Evolutionary conservation across 2,329 filamentous ascomycete genomes (phyloP), one percentile per base, ranked within the genome.

Genomic region (Sporothrix phasma): DNA sequence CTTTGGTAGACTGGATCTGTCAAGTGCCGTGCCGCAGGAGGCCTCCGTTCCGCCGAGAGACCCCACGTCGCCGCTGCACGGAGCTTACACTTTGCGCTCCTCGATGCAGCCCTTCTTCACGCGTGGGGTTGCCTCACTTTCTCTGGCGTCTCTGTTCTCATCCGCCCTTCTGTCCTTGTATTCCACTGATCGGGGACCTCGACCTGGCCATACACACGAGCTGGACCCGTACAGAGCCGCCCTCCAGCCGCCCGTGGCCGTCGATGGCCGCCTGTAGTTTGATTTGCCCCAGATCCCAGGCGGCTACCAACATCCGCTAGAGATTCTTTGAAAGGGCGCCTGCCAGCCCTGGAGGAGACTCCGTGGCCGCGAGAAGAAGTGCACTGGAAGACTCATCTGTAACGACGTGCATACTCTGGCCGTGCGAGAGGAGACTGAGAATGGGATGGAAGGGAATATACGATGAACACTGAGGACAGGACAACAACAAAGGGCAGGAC

Each of bases 181-280:
- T 17, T 15, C 19, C 0, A 34, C 19, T 2, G n/a, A 39, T 31
- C 29, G 22, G n/a, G 37, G 56, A 29, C 24, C 24, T 46, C 3
- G 41, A 46, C 11, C 24, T 61, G 26, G 39, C 39, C 58, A 46
- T 43, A 41, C 39, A 31, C 54, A 49, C 41, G 45, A 61, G 43
- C 22, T 13, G 2, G 61, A 15, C 47, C 47, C 61, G 34, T 37
- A 31, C 43, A 62, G 54, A 53, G 47, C 47, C 34, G 34, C 15
- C 31, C 26, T 47, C 41, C 45, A 62, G 47, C 61, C 61, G 61
- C 61, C 61, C 45, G 37, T 45, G 46, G 19, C 46, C 46, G 34
- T 46, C 10, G 24, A 31, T 39, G 51, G n/a, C 31, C 51, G 51
- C 51, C 51, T 19, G 49, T 54, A 34, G 51, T 56, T 56, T 15